Evolutionary conservation across 2,329 filamentous ascomycete genomes (phyloP), one percentile per base, ranked within the genome.

Genomic region (Hymenoscyphus occultus): DNA sequence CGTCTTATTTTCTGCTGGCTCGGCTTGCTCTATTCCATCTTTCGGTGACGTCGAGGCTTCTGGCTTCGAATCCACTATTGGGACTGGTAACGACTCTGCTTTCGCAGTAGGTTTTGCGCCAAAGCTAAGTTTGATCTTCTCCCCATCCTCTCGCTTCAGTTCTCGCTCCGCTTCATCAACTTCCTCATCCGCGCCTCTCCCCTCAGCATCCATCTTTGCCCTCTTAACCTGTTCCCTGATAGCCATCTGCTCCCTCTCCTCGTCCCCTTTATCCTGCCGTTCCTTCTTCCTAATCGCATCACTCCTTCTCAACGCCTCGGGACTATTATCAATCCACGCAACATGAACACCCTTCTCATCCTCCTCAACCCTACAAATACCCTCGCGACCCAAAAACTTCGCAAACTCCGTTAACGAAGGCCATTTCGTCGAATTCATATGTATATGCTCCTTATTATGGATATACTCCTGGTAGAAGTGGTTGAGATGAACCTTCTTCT

Each of bases 391-490:
- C 0, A 99, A 80, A 73, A 91, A 81, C 74, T 97, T 96, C 14
- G 91, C 92, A 75, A 97, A 96, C 72, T 98, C 93, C 2, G 93
- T 94, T 71, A 99, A 79, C 62, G 86, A 91, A 3, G 89, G 86
- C 93, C 93, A 98, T 73, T 90, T 89, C 0, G 95, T 98, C 7
- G 92, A 83, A 77, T 97, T 97, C 90, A 98, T 93, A 76, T 98
- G 95, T 9, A 95, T 81, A 75, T 98, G 94, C 73, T 92, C 84
- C 77, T 93, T 93, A 71, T 94, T 90, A 16, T 87, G 84, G 71
- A 98, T 97, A 73, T 96, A 95, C 74, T 93, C 89, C 76, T 98
- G 92, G 78, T 99, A 99, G 77, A 98, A 98, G 67, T 91, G 88
- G 74, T 99, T 99, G 61, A 93, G 86, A 40, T 93, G 85, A 1